Conservation (phyloP, 306 rosid genomes). For the Cicer chorassanicum region DNA sequence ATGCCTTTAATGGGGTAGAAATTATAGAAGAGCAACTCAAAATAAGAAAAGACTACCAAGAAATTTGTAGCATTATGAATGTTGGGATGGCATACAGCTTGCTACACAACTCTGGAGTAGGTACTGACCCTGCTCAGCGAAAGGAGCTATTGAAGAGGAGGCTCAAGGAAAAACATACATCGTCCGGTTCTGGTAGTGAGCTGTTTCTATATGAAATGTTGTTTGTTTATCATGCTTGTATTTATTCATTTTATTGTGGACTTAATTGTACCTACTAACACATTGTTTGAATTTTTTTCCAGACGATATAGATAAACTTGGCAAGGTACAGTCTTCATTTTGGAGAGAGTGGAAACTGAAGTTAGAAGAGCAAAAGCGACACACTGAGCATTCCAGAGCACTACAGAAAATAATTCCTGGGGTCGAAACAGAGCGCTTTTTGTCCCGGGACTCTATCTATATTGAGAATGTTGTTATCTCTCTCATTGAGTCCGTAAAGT, state of each 20-base stretch:
- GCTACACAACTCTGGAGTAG: slow-evolving; percentile 74
- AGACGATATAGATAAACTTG: slow-evolving; percentile 79
- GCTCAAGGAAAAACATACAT: slow-evolving; percentile 75
- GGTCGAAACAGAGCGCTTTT: slow-evolving; percentile 83
- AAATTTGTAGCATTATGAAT: slow-evolving; percentile 80
- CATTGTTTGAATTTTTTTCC: slow-evolving; percentile 38
- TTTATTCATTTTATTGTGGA: slow-evolving; percentile 11
- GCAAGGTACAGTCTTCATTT: slow-evolving; percentile 83
- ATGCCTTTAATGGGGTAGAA: slow-evolving; percentile 88
- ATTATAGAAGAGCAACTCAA: slow-evolving; percentile 88
- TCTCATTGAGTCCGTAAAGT: slow-evolving; percentile 76
- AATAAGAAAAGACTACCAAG: slow-evolving; percentile 80
- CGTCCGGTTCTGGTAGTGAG: slow-evolving; percentile 62
- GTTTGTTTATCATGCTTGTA: slow-evolving; percentile 37
- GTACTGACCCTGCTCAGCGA: slow-evolving; percentile 69
- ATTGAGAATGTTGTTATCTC: slow-evolving; percentile 71
- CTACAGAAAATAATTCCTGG: slow-evolving; percentile 87
- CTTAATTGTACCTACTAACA: slow-evolving; percentile 20
- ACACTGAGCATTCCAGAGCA: slow-evolving; percentile 80
- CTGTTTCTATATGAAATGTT: slow-evolving; percentile 15
- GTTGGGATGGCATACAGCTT: slow-evolving; percentile 92
- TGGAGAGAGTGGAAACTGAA: slow-evolving; percentile 98
- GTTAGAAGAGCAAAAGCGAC: slow-evolving; percentile 83
- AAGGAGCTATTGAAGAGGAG: slow-evolving; percentile 76
- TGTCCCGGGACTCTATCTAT: slow-evolving; percentile 78